Evolutionary conservation across 2,329 filamentous ascomycete species (phyloP), one percentile per base, ranked within the genome.

Genomic region (Colletotrichum euphorbiae): DNA sequence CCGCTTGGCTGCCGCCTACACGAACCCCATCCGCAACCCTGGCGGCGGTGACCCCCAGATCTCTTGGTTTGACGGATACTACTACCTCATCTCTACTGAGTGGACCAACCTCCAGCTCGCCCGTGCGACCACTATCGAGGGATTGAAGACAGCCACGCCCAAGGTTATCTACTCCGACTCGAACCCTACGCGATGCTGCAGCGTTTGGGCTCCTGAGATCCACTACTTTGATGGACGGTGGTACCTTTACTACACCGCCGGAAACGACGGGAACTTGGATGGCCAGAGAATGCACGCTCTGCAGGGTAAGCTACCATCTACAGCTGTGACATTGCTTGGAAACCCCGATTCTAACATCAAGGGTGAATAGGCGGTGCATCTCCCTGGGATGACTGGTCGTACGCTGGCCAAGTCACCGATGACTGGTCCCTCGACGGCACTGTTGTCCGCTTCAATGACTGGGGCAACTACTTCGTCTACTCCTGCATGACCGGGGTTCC

Each of bases 211-310:
- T 0, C 86, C 86, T 0, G 86, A 88, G 71, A 76, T 87, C 0
- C 85, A 87, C 71, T 83, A 82, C 63, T 73, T 87, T 7, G 79
- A 82, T n/a, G 77, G 76, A 13, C 72, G 62, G 17, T 83, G 86
- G 85, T 88, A 85, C 64, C 81, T 89, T 43, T 89, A 88, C 76
- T 89, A 88, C 73, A 85, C 85, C 0, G 83, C 85, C 1, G 85
- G 85, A 0, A 78, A 77, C 24, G 74, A 75, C 2, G 77, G 75
- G 3, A 79, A 85, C 68, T 75, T 87, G 1, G 82, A 82, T 36
- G 79, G 80, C 2, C 86, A 89, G 74, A 80, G 82, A 11, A 74
- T 81, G 4, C 82, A 88, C 63, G 87, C 85, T 19, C 78, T 88
- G 3, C 80, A 82, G 70, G 85, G 84, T 83, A 69, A 56, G 73